A percentile compares a stretch with the other conserved stretches of the same genome.
These are phyloP conservation scores for Mimosa bimucronata DNA, from an alignment of 306 rosid species.

Conservation along the genomic window DNA sequence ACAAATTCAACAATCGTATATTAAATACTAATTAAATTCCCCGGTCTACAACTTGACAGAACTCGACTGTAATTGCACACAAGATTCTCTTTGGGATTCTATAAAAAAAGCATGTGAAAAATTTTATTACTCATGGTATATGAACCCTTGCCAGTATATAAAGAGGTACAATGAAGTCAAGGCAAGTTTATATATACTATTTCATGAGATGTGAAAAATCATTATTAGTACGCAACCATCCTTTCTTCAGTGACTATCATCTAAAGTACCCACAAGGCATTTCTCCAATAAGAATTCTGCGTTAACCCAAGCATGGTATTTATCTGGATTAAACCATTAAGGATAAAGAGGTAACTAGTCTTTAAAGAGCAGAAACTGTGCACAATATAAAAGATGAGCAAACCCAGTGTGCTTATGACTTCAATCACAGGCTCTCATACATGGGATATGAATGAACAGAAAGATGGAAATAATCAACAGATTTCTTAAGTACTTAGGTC, in stretches of 20 bases:
- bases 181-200: neutral
- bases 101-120: slow-evolving; percentile 12
- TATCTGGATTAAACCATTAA: slow-evolving; percentile 60
- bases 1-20: slow-evolving; percentile 29
- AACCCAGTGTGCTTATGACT: slow-evolving; percentile 19
- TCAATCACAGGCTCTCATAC: slow-evolving; percentile 5
- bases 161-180: slow-evolving; percentile 29
- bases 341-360: slow-evolving; percentile 40
- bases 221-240: slow-evolving; percentile 11
- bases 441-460: slow-evolving; percentile 3
- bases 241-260: slow-evolving; percentile 52
- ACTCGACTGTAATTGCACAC: slow-evolving; percentile 26
- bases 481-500: neutral
- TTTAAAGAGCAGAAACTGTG: slow-evolving; percentile 25
- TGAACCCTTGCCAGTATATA: slow-evolving; percentile 16
- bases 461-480: neutral
- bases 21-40: slow-evolving; percentile 21
- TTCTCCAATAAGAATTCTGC: slow-evolving; percentile 85
- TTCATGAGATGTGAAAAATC: slow-evolving; percentile 29
- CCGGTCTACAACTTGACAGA: slow-evolving; percentile 27
- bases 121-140: slow-evolving; percentile 36
- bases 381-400: slow-evolving; percentile 12
- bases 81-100: slow-evolving; percentile 3
- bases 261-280: slow-evolving; percentile 81
- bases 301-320: slow-evolving; percentile 95